Conservation (phyloP, 805 yeast species). For the Starmerella cellae region DNA sequence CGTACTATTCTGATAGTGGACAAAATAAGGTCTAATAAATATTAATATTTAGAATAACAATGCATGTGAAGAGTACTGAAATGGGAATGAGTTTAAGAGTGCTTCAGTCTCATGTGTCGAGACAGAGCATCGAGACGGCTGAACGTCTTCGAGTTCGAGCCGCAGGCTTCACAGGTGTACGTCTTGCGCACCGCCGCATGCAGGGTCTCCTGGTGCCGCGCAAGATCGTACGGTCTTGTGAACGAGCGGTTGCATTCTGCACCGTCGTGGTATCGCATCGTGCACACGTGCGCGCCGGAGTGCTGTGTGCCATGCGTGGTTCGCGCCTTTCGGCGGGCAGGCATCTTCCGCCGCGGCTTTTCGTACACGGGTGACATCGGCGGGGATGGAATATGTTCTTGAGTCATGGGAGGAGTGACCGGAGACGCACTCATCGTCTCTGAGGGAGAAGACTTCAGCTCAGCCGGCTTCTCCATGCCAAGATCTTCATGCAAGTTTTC, state of each 20-base stretch:
- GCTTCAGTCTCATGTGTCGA: conserved; percentile 86
- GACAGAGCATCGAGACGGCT: conserved; percentile 90
- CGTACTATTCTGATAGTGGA: no score
- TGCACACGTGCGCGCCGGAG: conserved; percentile 17
- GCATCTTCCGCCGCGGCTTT: background rate
- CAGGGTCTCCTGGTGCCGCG: conserved; percentile 91
- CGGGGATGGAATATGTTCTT: background rate
- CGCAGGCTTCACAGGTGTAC: conserved; percentile 79
- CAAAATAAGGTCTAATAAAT: no score
- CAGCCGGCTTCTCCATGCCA: background rate
- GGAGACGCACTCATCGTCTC: background rate
- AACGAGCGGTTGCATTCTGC: conserved; percentile 61
- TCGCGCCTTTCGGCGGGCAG: conserved; percentile 2
- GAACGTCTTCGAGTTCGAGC: conserved; percentile 66
- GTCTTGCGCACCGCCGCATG: conserved; percentile 79
- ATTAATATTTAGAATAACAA: no score
- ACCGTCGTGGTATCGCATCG: conserved; percentile 24
- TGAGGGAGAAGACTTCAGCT: background rate
- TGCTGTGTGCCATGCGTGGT: background rate
- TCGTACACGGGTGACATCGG: background rate
- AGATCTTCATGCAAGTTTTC: background rate
- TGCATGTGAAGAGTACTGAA: conserved; percentile 27
- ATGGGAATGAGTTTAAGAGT: no score
- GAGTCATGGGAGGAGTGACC: background rate
- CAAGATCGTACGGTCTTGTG: conserved; percentile 86